Conservation (phyloP, 768 basidiomycete species). For the Suillus hirtellus region DNA sequence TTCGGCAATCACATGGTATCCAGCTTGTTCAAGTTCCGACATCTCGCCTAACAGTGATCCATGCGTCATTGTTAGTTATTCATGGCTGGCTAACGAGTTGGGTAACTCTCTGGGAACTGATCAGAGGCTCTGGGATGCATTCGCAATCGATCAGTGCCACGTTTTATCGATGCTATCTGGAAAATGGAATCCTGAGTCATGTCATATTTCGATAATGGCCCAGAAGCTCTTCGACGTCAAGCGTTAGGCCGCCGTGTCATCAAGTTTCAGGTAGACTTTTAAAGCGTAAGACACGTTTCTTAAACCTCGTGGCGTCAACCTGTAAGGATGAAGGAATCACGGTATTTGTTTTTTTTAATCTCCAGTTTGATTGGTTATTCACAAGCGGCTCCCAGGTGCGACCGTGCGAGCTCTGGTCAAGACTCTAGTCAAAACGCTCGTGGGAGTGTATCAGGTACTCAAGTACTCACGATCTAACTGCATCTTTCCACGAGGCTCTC, state of each 20-base stretch:
- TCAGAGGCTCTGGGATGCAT: conserved; percentile 92
- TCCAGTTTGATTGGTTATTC: background rate
- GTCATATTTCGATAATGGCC: background rate
- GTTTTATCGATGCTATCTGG: background rate
- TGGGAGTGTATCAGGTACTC: conserved; percentile 4
- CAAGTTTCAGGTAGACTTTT: background rate
- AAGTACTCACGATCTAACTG: conserved; percentile 10
- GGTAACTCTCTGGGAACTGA: conserved; percentile 12
- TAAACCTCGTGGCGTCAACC: background rate
- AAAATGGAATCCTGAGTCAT: background rate
- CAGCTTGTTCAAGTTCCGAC: background rate
- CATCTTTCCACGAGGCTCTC: conserved; percentile 11
- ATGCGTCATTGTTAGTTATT: background rate
- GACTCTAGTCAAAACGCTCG: background rate
- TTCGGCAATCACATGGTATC: background rate
- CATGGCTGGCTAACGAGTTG: background rate
- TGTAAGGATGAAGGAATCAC: background rate
- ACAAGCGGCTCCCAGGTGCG: background rate
- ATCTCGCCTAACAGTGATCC: background rate
- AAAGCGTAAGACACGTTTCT: background rate
- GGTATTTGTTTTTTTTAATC: background rate
- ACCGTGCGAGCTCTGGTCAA: conserved; percentile 1
- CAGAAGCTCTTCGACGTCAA: background rate
- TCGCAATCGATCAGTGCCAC: conserved; percentile 77
- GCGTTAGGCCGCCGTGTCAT: background rate